These are phyloP conservation scores for Solanum medicagineum DNA, from an alignment of 257 asterid genomes.

Conservation along the genomic window DNA sequence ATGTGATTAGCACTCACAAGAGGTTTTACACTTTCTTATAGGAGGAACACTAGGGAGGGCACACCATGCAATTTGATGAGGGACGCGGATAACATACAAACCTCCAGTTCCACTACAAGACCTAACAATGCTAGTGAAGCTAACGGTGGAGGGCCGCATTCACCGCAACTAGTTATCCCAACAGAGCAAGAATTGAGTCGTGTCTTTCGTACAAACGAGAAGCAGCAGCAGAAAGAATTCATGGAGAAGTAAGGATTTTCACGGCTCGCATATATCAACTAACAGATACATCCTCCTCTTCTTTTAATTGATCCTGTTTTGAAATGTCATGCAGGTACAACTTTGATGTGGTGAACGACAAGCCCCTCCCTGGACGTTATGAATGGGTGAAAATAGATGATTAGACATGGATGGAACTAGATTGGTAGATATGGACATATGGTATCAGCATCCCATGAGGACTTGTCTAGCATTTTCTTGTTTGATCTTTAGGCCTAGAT, in stretches of 20 bases:
- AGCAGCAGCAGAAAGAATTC: slow-evolving; percentile 16
- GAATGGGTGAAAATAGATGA: slow-evolving; percentile 17
- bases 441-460: not conserved
- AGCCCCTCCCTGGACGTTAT: slow-evolving; percentile 23
- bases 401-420: slow-evolving; percentile 14
- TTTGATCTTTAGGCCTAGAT: not conserved
- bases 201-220: slow-evolving; percentile 9
- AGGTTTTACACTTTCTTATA: not conserved
- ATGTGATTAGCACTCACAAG: not conserved
- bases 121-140: not conserved
- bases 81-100: slow-evolving; percentile 6
- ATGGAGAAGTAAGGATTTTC: slow-evolving; percentile 15
- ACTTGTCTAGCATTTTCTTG: slow-evolving; percentile 3
- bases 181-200: slow-evolving; percentile 9
- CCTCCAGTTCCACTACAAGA: slow-evolving; percentile 20
- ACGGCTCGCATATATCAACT: not conserved
- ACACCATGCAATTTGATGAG: slow-evolving; percentile 16
- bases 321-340: slow-evolving; percentile 15
- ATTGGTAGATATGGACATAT: not conserved
- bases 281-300: not conserved
- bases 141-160: not conserved
- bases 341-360: slow-evolving; percentile 22
- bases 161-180: slow-evolving; percentile 3
- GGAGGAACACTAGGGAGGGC: slow-evolving; percentile 29
- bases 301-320: not conserved